Evolutionary conservation across 139 green algal genomes (phyloP).

Genomic region (Parachlorella kessleri): DNA sequence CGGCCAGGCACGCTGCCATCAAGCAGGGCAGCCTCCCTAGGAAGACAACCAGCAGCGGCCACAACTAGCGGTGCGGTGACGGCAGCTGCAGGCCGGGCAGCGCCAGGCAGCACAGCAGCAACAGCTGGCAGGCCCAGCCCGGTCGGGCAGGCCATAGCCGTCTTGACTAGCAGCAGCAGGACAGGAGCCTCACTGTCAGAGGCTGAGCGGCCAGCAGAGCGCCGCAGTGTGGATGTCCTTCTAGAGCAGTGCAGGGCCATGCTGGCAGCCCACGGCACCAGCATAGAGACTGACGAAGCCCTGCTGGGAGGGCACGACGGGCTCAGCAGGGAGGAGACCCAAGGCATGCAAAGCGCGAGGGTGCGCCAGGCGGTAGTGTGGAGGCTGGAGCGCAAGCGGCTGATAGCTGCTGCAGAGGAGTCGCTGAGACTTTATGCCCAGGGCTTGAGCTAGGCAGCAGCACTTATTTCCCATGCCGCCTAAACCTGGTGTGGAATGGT

Average conservation of each 20-base stretch:
- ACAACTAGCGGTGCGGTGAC: background rate
- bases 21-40: no score
- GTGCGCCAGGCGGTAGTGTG: slow-evolving; percentile 13
- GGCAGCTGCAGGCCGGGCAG: background rate
- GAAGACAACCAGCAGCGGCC: background rate
- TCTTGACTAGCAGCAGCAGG: no score
- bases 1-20: no score
- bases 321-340: background rate
- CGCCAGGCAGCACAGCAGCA: no score
- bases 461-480: no score
- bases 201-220: slow-evolving; percentile 3
- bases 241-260: slow-evolving; percentile 16
- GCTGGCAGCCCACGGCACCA: slow-evolving; percentile 27
- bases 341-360: no score
- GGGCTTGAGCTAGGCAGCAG: no score
- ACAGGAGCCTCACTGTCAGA: background rate
- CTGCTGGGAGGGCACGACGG: slow-evolving; percentile 8
- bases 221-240: slow-evolving; percentile 9
- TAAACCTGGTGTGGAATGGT: no score
- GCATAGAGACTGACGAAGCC: slow-evolving; percentile 10
- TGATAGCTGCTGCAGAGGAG: slow-evolving; percentile 16
- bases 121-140: no score
- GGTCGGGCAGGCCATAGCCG: no score
- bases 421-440: background rate
- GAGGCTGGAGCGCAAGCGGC: slow-evolving; percentile 33